phyloP scores from a whole-genome alignment of 176 grass and related monocot species.

The Avena eriantha region DNA sequence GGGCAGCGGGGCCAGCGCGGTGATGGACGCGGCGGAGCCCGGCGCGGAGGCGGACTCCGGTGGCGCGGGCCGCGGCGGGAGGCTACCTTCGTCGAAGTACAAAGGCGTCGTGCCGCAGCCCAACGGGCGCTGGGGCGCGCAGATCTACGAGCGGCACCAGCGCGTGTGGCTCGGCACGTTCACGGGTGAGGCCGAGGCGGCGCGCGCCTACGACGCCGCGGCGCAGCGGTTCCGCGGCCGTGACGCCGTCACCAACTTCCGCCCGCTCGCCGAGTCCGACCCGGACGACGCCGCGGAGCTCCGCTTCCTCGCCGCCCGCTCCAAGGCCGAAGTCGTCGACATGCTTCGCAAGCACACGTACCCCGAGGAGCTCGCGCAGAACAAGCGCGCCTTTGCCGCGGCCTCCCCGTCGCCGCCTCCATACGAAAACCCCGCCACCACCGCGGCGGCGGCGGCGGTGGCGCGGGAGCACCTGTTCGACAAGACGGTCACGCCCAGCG shows the following conservation, averaged over 20 bases:
- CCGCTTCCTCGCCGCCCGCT: slow-evolving; percentile 66
- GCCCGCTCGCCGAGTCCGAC: slow-evolving; percentile 60
- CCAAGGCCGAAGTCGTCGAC: slow-evolving; percentile 91
- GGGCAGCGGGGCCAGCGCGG: slow-evolving; percentile 56
- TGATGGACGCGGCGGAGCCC: slow-evolving; percentile 58
- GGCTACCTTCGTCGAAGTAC: slow-evolving; percentile 84
- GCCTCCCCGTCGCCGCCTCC: not conserved
- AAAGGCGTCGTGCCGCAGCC: slow-evolving; percentile 99
- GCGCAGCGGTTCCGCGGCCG: slow-evolving; percentile 94
- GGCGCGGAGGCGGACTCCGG: slow-evolving; percentile 53
- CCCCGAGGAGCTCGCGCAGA: slow-evolving; percentile 72
- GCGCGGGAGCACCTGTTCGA: slow-evolving; percentile 84
- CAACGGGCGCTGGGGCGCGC: slow-evolving; percentile 95
- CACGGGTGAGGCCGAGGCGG: slow-evolving; percentile 71
- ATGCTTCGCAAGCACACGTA: slow-evolving; percentile 98
- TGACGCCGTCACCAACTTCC: slow-evolving; percentile 93
- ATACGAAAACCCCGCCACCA: not conserved
- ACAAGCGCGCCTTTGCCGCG: slow-evolving; percentile 42
- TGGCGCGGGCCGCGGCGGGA: not conserved
- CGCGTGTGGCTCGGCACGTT: slow-evolving; percentile 99
- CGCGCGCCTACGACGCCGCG: slow-evolving; percentile 83
- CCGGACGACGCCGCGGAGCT: slow-evolving; percentile 53
- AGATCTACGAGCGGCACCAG: slow-evolving; percentile 99
- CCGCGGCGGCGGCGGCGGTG: not conserved
- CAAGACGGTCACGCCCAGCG: slow-evolving; percentile 93